phyloP scores from a whole-genome alignment of 768 basidiomycete species.

The Tulasnella sp. region DNA sequence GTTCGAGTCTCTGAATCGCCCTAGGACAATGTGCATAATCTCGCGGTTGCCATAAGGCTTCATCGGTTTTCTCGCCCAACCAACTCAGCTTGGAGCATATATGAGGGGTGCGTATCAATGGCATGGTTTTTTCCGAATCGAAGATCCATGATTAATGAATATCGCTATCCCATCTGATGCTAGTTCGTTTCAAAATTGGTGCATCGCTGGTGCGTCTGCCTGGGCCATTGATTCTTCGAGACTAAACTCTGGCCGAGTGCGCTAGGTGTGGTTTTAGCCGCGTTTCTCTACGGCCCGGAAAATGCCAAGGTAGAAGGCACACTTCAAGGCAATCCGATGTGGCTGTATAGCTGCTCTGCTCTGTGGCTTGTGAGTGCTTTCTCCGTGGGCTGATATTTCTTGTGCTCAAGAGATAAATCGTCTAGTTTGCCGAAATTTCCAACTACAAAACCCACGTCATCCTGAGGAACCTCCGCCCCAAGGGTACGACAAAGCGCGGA shows the following conservation, averaged over 20 bases:
- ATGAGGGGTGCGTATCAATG: slow-evolving; percentile 86
- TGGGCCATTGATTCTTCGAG: background rate
- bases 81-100: slow-evolving; percentile 75
- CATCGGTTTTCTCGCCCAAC: slow-evolving; percentile 94
- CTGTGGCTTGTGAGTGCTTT: slow-evolving; percentile 60
- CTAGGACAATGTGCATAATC: background rate
- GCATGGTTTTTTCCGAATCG: background rate
- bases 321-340: slow-evolving; percentile 49
- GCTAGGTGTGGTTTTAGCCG: slow-evolving; percentile 32
- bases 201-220: slow-evolving; percentile 45
- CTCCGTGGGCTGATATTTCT: background rate
- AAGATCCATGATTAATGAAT: background rate
- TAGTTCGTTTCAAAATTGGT: slow-evolving; percentile 83
- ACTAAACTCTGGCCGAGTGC: background rate
- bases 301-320: slow-evolving; percentile 51
- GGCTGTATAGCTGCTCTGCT: slow-evolving; percentile 53
- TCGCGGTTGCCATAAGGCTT: slow-evolving; percentile 38
- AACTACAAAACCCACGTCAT: slow-evolving; percentile 77
- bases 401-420: too few relatives aligned
- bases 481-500: slow-evolving; percentile 60
- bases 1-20: slow-evolving; percentile 21
- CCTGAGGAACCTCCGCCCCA: slow-evolving; percentile 74
- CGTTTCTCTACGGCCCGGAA: slow-evolving; percentile 66
- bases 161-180: slow-evolving; percentile 32
- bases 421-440: slow-evolving; percentile 79